Evolutionary conservation across 352 stramenopile genomes (phyloP).

Genomic region (Globisporangium polare): DNA sequence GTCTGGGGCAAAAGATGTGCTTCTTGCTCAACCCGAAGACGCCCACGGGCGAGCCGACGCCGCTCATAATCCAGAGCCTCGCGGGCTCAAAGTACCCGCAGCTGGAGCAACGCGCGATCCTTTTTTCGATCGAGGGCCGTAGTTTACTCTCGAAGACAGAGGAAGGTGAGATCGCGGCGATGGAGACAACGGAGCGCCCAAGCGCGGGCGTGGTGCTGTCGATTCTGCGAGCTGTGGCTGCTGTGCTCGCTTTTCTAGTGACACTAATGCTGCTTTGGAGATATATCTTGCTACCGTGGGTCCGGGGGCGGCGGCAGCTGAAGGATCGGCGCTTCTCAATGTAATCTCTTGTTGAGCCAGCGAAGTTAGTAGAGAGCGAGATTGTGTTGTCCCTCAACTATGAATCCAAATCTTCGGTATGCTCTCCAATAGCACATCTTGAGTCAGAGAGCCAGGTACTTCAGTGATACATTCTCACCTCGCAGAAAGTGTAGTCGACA

Average conservation of each 20-base stretch:
- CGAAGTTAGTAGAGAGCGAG: not conserved
- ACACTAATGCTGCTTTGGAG: not conserved
- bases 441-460: not conserved
- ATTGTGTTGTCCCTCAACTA: not conserved
- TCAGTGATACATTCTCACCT: not conserved
- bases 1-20: constrained; percentile 56
- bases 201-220: not conserved
- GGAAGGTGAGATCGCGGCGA: constrained; percentile 20
- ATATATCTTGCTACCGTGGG: not conserved
- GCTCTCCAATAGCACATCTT: not conserved
- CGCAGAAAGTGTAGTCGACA: not conserved
- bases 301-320: not conserved
- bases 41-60: constrained; percentile 34
- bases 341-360: not conserved
- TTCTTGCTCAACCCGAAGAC: constrained; percentile 54
- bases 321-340: constrained; percentile 12
- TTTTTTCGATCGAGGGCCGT: constrained; percentile 73
- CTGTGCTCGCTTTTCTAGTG: not conserved
- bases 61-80: constrained; percentile 48
- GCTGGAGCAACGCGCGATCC: constrained; percentile 62
- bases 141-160: constrained; percentile 46
- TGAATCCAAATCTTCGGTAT: not conserved
- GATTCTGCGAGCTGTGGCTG: not conserved
- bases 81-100: constrained; percentile 41
- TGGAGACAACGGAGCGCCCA: not conserved